phyloP scores from a whole-genome alignment of 352 stramenopile species.

The Blastocystis sp. region DNA sequence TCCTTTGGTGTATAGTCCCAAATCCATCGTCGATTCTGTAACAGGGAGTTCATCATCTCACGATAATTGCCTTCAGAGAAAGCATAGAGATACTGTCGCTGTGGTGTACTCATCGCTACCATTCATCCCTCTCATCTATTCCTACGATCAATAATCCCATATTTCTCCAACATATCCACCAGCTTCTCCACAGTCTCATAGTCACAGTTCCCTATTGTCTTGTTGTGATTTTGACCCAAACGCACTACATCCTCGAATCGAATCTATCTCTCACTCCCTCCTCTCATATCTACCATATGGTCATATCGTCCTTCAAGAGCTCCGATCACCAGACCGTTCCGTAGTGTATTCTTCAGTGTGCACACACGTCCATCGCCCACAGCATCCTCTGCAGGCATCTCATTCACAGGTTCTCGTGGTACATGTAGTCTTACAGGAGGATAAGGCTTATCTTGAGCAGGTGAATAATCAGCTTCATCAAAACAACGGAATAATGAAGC shows the following conservation, averaged over 20 bases:
- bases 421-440: not conserved
- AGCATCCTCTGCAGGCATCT: not conserved
- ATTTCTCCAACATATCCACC: constrained; percentile 44
- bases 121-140: not conserved
- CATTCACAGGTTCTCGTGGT: not conserved
- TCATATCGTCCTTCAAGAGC: constrained; percentile 43
- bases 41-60: not conserved
- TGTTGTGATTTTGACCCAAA: constrained; percentile 28
- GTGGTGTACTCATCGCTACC: constrained; percentile 15
- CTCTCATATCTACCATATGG: not conserved
- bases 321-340: constrained; percentile 27
- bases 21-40: constrained; percentile 3
- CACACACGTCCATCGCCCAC: not conserved
- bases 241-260: constrained; percentile 15
- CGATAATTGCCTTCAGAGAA: constrained; percentile 49
- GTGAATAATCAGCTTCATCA: constrained; percentile 26
- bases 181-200: not conserved
- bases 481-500: constrained; percentile 33
- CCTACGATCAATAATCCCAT: constrained; percentile 13
- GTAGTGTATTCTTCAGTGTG: constrained; percentile 7
- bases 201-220: constrained; percentile 9
- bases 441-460: not conserved
- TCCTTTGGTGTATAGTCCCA: constrained; percentile 12
- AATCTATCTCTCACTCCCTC: not conserved
- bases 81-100: constrained; percentile 36